These are phyloP conservation scores for Scalesia atractyloides DNA, from an alignment of 129 eudicot genomes.

Conservation along the genomic window DNA sequence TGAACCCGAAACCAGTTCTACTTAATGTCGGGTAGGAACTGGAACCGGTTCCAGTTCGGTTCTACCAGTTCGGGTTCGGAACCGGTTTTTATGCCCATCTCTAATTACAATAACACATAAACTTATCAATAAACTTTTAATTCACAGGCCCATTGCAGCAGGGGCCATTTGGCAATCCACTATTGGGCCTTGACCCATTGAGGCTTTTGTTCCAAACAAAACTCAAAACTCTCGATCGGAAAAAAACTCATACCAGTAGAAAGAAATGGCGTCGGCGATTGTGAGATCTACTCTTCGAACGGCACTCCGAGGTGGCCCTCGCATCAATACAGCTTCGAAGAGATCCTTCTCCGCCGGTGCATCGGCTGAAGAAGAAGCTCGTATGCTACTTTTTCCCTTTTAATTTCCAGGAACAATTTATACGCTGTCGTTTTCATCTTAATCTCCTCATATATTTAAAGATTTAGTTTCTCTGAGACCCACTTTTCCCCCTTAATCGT, in stretches of 20 bases:
- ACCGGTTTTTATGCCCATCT: no score
- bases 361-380: constrained; percentile 68
- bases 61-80: no score
- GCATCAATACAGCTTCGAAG: constrained; percentile 41
- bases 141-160: neutral
- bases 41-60: no score
- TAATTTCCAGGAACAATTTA: neutral
- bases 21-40: no score
- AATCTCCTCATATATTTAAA: neutral
- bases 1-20: no score
- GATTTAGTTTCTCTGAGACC: constrained; percentile 2
- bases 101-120: no score
- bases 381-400: constrained; percentile 36
- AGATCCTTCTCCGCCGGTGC: constrained; percentile 54
- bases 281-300: constrained; percentile 67
- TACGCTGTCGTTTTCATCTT: neutral
- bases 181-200: neutral
- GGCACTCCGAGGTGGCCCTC: constrained; percentile 60
- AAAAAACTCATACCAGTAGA: neutral
- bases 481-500: neutral
- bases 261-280: constrained; percentile 76
- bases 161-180: no score
- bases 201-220: neutral
- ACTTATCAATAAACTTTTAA: no score
- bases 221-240: constrained; percentile 15